Conservation (phyloP, 345 rosid genomes). For the Dovyalis caffra region DNA sequence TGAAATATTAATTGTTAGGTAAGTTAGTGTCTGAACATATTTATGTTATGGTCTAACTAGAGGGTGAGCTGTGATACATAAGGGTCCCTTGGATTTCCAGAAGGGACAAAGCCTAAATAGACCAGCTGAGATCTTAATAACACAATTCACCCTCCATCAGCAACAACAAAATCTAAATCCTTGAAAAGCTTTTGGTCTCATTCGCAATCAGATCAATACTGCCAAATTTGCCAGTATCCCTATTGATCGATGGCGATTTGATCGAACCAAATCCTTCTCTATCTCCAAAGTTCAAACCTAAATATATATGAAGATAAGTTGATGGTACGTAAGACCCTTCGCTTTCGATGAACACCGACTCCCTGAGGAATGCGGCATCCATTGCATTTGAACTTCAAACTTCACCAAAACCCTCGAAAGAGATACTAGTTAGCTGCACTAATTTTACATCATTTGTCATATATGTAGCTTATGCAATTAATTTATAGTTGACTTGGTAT, state of each 20-base stretch:
- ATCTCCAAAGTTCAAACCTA: slow-evolving; percentile 15
- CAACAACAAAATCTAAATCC: slow-evolving; percentile 45
- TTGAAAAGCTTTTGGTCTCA: slow-evolving; percentile 33
- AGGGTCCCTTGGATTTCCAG: background rate
- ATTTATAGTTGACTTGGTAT: background rate
- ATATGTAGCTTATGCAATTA: background rate
- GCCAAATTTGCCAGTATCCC: slow-evolving; percentile 34
- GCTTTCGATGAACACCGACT: slow-evolving; percentile 26
- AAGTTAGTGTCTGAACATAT: background rate
- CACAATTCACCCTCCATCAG: slow-evolving; percentile 22
- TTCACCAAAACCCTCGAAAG: slow-evolving; percentile 14
- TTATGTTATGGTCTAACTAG: background rate
- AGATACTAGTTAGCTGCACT: background rate
- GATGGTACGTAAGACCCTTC: slow-evolving; percentile 13
- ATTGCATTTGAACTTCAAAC: slow-evolving; percentile 3
- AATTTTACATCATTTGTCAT: too few relatives aligned
- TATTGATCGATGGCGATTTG: background rate
- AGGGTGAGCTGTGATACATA: slow-evolving; percentile 29
- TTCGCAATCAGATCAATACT: slow-evolving; percentile 16
- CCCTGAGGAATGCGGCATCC: slow-evolving; percentile 26
- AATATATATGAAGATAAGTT: background rate
- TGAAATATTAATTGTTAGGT: slow-evolving; percentile 12
- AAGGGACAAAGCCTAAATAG: slow-evolving; percentile 25
- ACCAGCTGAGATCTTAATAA: background rate
- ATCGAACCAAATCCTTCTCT: background rate